Conservation (phyloP, 1,284 basidiomycete genomes). For the Mycosarcoma maydis region DNA sequence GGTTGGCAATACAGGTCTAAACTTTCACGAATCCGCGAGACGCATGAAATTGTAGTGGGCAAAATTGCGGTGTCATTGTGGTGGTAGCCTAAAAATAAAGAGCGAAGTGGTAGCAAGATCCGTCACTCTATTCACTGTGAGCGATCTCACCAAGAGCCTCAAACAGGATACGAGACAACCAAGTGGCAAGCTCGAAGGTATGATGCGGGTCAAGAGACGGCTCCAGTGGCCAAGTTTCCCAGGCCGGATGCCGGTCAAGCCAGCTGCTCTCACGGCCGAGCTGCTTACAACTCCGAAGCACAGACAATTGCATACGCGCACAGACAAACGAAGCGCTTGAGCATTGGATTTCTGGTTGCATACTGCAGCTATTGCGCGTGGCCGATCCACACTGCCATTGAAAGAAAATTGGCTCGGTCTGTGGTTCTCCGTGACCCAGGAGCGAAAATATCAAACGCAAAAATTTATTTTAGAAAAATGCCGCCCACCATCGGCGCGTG, state of each 20-base stretch:
- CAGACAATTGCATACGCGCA: conserved; percentile 2
- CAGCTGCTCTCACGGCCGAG: conserved; percentile 20
- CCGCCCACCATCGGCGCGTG: too few species aligned
- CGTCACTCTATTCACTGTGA: neutral
- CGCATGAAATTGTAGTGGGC: neutral
- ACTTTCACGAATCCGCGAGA: neutral
- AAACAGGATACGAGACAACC: too few species aligned
- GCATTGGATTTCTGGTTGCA: neutral
- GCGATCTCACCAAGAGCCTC: neutral
- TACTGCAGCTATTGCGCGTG: conserved; percentile 4
- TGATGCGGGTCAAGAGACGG: conserved; percentile 2
- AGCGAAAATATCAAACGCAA: neutral
- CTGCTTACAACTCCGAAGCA: conserved; percentile 37
- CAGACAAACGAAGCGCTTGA: conserved; percentile 1
- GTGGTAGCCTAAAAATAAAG: conserved; percentile 7
- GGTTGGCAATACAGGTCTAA: too few species aligned
- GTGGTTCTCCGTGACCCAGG: conserved; percentile 16
- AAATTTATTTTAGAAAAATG: too few species aligned
- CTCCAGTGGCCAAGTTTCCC: conserved; percentile 10
- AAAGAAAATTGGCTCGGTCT: conserved; percentile 19
- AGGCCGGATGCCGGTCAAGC: conserved; percentile 7
- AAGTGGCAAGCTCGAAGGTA: neutral
- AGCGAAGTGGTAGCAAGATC: too few species aligned
- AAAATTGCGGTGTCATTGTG: neutral
- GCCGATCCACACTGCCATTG: conserved; percentile 12